Conservation (phyloP, 2,329 filamentous ascomycete genomes). For the Penicillium digitatum region DNA sequence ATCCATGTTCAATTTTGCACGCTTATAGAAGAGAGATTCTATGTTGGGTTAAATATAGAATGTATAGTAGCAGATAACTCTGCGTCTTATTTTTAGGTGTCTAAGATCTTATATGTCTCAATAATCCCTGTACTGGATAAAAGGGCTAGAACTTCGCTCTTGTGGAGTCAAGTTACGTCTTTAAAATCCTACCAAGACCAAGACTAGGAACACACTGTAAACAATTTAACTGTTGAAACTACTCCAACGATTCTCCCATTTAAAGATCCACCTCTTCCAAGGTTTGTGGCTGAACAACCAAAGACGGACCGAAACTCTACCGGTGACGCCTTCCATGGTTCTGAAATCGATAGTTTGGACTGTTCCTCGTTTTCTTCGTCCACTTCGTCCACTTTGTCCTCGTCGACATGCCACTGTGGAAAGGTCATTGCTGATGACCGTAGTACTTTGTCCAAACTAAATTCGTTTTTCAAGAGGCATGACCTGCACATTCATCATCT, state of each 20-base stretch:
- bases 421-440: slow-evolving; percentile 44
- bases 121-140: no score
- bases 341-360: background rate
- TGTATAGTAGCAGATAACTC: no score
- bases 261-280: no score
- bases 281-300: background rate
- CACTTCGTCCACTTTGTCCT: slow-evolving; percentile 47
- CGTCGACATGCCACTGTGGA: slow-evolving; percentile 47
- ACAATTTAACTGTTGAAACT: no score
- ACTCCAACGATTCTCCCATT: no score
- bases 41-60: background rate
- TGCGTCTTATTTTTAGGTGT: no score
- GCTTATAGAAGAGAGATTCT: no score
- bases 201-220: background rate
- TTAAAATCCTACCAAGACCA: background rate
- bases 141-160: background rate
- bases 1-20: background rate
- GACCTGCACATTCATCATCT: background rate
- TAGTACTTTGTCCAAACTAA: slow-evolving; percentile 42
- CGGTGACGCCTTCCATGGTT: background rate
- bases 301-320: background rate
- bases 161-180: no score
- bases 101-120: no score
- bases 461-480: slow-evolving; percentile 47
- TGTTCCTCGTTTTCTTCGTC: slow-evolving; percentile 14